Evolutionary conservation across 768 basidiomycete species (phyloP).

Genomic region (Rhodosporidiobolus odoratus): DNA sequence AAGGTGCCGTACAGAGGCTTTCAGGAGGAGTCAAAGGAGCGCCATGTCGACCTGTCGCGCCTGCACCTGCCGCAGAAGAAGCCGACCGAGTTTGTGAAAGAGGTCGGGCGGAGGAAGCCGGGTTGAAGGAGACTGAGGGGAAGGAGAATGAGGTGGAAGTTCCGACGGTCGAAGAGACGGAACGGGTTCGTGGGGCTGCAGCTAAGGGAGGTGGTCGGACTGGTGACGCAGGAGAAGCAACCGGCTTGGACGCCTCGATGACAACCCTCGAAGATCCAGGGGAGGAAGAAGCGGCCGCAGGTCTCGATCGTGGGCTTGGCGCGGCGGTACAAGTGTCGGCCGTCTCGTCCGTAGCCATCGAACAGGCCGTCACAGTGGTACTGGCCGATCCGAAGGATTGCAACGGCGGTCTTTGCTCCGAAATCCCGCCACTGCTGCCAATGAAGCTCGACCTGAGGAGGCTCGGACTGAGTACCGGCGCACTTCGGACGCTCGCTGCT

Average conservation of each 20-base stretch:
- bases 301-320: background rate
- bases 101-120: background rate
- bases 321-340: background rate
- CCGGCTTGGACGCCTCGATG: too few species aligned
- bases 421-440: background rate
- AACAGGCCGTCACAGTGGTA: background rate
- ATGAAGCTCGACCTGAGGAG: background rate
- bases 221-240: background rate
- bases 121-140: background rate
- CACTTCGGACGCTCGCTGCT: background rate
- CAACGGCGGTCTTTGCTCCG: background rate
- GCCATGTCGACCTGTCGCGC: background rate
- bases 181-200: background rate
- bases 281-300: too few species aligned
- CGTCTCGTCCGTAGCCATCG: background rate
- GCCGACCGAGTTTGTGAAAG: background rate
- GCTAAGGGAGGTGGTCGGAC: background rate
- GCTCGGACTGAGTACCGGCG: background rate
- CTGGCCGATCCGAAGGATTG: background rate
- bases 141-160: background rate
- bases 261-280: too few species aligned
- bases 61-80: background rate
- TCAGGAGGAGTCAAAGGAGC: conserved; percentile 33
- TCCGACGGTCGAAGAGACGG: background rate
- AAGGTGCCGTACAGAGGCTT: background rate